phyloP scores from a whole-genome alignment of 2,329 filamentous ascomycete genomes.

The Aureobasidium namibiae region DNA sequence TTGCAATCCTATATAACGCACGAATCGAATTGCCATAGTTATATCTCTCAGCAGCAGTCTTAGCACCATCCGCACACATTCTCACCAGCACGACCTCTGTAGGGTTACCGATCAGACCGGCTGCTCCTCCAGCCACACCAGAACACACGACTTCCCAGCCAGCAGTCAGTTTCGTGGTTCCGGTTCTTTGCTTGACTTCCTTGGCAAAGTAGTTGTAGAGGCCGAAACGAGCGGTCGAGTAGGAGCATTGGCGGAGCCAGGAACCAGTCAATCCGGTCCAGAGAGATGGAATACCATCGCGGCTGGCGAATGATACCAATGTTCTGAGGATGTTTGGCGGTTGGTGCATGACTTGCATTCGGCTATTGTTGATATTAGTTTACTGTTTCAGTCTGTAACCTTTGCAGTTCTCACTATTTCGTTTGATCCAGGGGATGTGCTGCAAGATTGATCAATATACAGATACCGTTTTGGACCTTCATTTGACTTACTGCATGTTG shows the following conservation, averaged over 20 bases:
- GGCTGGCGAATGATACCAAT: background rate
- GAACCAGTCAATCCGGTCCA: slow-evolving; percentile 11
- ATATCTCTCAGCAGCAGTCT: background rate
- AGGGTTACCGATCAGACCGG: slow-evolving; percentile 8
- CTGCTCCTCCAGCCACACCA: slow-evolving; percentile 5
- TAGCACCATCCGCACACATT: slow-evolving; percentile 12
- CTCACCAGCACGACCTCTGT: slow-evolving; percentile 8
- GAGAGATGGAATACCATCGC: slow-evolving; percentile 7
- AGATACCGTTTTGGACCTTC: background rate
- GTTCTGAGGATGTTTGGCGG: slow-evolving; percentile 4
- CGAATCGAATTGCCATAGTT: slow-evolving; percentile 9
- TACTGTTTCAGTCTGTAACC: background rate
- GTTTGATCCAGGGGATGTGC: slow-evolving; percentile 11
- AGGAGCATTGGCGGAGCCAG: slow-evolving; percentile 9
- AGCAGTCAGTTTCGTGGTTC: slow-evolving; percentile 1
- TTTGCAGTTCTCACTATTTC: slow-evolving; percentile 12
- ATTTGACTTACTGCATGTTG: slow-evolving; percentile 8
- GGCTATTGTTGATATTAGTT: background rate
- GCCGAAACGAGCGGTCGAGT: slow-evolving; percentile 10
- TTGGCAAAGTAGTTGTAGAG: slow-evolving; percentile 12
- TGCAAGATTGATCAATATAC: background rate
- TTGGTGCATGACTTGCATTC: slow-evolving; percentile 12
- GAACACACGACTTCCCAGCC: slow-evolving; percentile 11
- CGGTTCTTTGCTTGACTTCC: slow-evolving; percentile 2
- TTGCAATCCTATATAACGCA: slow-evolving; percentile 6